Evolutionary conservation across 768 basidiomycete species (phyloP), one percentile per base, ranked within the genome.

Genomic region (Krasilnikovozyma curviuscula): DNA sequence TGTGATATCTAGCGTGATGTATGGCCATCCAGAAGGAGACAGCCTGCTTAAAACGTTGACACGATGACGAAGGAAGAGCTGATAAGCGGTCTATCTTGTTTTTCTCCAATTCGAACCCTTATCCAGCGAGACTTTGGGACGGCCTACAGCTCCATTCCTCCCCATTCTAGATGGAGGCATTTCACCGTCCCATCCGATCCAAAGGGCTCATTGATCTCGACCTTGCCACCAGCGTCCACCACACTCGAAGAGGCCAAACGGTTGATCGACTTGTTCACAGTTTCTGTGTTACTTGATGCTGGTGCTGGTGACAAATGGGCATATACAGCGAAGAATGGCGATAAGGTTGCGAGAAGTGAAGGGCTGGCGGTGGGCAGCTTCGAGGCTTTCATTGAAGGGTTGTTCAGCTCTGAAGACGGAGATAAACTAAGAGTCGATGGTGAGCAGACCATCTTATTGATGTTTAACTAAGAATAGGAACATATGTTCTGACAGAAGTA

Each of bases 271-370:
- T 74, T 93, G 33, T 89, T 88, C 67, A 67, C 79, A 21, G 81
- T 84, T 27, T 86, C 85, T 10, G 91, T 97, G 7, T 71, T 97
- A 13, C 75, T 98, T 30, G 91, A 97, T 57, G 91, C 89, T 0
- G 89, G 89, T 1, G 91, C 89, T 0, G 91, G 89, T 0, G 78
- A 74, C 48, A 58, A 66, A 1, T 97, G 89, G 89, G 64, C 63
- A 10, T 97, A 80, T 63, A 69, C 66, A 7, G 86, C 89, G 37
- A 56, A 57, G 24, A 66, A 61, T 0, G 59, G 56, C 2, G 62
- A 55, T 56, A 44, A 71, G 80, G 56, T 88, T 73, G 5, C 83
- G 78, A 60, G 91, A 45, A 64, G 62, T 40, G 68, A 69, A 48
- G 68, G 91, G 0, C 67, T 98, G 6, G 91, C 79, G 0, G 78